phyloP scores from a whole-genome alignment of 352 stramenopile genomes.

The Pelagophyceae sp. region DNA sequence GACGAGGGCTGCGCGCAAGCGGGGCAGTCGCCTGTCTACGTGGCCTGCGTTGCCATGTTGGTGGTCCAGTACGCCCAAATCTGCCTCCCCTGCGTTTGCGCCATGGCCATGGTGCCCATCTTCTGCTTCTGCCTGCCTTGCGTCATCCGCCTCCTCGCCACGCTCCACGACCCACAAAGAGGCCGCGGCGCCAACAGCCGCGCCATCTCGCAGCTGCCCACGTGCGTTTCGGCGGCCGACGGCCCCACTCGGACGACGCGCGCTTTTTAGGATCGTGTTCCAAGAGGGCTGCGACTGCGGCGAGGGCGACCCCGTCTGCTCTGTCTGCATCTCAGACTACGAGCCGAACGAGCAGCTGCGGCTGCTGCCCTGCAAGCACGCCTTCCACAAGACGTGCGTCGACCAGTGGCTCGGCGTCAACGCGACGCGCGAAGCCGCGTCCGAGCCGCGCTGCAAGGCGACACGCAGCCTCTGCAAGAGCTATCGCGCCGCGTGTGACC shows the following conservation, averaged over 20 bases:
- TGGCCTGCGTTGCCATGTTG: slow-evolving; percentile 70
- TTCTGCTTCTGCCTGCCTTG: slow-evolving; percentile 84
- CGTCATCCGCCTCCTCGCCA: slow-evolving; percentile 75
- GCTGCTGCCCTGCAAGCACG: slow-evolving; percentile 85
- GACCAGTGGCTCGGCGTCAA: slow-evolving; percentile 42
- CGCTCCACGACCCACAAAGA: slow-evolving; percentile 69
- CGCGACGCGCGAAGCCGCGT: too few relatives aligned
- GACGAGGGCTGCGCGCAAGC: slow-evolving; percentile 27
- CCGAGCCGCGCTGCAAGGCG: background rate
- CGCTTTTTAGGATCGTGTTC: background rate
- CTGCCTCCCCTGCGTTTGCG: slow-evolving; percentile 75
- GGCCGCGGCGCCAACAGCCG: slow-evolving; percentile 64
- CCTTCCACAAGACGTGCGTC: slow-evolving; percentile 69
- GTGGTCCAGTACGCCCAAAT: slow-evolving; percentile 82
- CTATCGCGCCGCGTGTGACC: background rate
- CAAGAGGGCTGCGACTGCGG: background rate
- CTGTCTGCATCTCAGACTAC: slow-evolving; percentile 79
- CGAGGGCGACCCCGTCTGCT: slow-evolving; percentile 63
- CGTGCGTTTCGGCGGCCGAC: slow-evolving; percentile 9
- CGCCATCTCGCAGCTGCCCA: slow-evolving; percentile 15
- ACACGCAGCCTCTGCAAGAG: background rate
- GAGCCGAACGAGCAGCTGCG: slow-evolving; percentile 70
- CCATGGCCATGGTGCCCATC: slow-evolving; percentile 72
- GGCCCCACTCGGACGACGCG: slow-evolving; percentile 24
- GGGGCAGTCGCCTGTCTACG: slow-evolving; percentile 25